Conservation (phyloP, 2,329 filamentous ascomycete genomes). For the Microcera coccophila region DNA sequence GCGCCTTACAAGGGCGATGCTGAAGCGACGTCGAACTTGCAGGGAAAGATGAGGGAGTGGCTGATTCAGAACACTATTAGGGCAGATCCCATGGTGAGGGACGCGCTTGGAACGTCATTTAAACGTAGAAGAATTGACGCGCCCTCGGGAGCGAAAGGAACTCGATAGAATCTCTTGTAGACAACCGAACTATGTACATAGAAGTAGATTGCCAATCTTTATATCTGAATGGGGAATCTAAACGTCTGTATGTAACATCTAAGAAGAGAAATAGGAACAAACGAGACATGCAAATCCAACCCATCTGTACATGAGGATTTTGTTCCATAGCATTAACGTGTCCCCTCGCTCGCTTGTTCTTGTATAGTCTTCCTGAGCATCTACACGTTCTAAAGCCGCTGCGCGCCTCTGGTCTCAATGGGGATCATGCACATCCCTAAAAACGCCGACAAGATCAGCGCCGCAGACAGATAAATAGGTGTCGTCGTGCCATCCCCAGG, state of each 20-base stretch:
- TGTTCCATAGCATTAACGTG: too few relatives aligned
- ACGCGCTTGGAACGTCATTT: slow-evolving; percentile 68
- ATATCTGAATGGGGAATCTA: too few relatives aligned
- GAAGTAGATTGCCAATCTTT: background rate
- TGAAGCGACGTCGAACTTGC: slow-evolving; percentile 54
- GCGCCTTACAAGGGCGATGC: slow-evolving; percentile 75
- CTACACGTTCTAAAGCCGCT: slow-evolving; percentile 54
- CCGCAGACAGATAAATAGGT: slow-evolving; percentile 56
- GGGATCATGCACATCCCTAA: slow-evolving; percentile 57
- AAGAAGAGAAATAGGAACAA: too few relatives aligned
- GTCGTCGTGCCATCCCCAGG: slow-evolving; percentile 55
- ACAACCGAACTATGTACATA: slow-evolving; percentile 3
- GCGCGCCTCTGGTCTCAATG: slow-evolving; percentile 59
- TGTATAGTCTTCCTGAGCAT: background rate
- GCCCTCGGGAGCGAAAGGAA: slow-evolving; percentile 57
- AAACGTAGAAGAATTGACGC: slow-evolving; percentile 59
- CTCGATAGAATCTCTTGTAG: slow-evolving; percentile 28
- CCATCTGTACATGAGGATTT: too few relatives aligned
- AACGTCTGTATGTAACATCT: too few relatives aligned
- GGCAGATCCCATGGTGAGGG: slow-evolving; percentile 74
- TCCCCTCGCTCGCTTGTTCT: too few relatives aligned
- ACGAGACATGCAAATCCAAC: too few relatives aligned
- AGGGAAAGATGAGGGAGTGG: slow-evolving; percentile 76
- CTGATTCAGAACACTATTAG: slow-evolving; percentile 81
- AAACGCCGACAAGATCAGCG: slow-evolving; percentile 56